Conservation (phyloP, 1,284 basidiomycete species). For the Trichosporon sp. region DNA sequence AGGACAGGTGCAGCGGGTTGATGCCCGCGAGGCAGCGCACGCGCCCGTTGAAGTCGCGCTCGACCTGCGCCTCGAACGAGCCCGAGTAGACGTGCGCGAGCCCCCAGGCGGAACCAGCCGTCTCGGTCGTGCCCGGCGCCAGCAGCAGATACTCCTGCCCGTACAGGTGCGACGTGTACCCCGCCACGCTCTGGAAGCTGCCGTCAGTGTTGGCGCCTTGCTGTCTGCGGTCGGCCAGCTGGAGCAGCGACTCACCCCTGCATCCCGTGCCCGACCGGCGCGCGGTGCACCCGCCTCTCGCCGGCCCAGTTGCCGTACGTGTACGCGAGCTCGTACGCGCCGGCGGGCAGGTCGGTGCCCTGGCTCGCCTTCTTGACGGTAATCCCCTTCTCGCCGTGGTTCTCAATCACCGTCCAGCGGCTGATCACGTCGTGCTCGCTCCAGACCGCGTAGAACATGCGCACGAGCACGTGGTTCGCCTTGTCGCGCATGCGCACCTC, state of each 20-base stretch:
- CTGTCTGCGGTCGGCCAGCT: neutral
- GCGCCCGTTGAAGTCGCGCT: slow-evolving; percentile 18
- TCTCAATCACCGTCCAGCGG: slow-evolving; percentile 20
- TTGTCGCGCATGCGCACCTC: slow-evolving; percentile 24
- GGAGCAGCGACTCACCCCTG: slow-evolving; percentile 26
- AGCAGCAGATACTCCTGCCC: slow-evolving; percentile 36
- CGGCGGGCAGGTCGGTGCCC: slow-evolving; percentile 24
- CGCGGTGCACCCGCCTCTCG: slow-evolving; percentile 22
- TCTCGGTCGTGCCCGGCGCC: slow-evolving; percentile 24
- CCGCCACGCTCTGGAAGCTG: slow-evolving; percentile 29
- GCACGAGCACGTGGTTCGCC: slow-evolving; percentile 11
- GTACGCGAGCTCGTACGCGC: slow-evolving; percentile 28
- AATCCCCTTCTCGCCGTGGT: slow-evolving; percentile 18
- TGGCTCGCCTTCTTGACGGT: slow-evolving; percentile 26
- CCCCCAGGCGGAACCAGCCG: slow-evolving; percentile 23
- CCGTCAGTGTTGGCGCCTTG: neutral
- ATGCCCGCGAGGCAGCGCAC: slow-evolving; percentile 29
- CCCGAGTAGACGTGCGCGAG: slow-evolving; percentile 35
- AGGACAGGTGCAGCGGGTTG: slow-evolving; percentile 34
- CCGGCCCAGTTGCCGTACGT: slow-evolving; percentile 32
- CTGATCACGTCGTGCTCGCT: slow-evolving; percentile 20
- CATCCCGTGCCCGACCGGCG: slow-evolving; percentile 24
- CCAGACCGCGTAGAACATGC: slow-evolving; percentile 27
- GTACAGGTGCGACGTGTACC: slow-evolving; percentile 34
- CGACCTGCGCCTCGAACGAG: slow-evolving; percentile 26